A percentile compares a stretch with the other conserved stretches of the same genome.
phyloP scores from a whole-genome alignment of 129 eudicot genomes.

The Chrysanthemum lavandulifolium region DNA sequence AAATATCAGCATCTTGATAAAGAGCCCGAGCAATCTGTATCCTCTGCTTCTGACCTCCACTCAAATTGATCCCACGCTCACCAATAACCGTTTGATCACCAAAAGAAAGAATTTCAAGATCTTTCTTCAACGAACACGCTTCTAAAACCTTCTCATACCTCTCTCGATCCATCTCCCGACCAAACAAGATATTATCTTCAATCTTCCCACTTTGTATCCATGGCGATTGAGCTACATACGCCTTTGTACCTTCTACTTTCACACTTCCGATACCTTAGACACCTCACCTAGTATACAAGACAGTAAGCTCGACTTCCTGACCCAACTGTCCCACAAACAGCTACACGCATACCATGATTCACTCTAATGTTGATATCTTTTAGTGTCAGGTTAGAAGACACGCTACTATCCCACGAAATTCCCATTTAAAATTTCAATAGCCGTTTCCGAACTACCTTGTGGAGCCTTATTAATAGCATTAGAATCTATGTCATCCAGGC shows the following conservation, averaged over 20 bases:
- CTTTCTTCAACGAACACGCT: conserved; percentile 41
- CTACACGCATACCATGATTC: conserved; percentile 32
- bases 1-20: conserved; percentile 47
- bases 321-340: conserved; percentile 47
- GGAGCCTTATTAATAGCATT: conserved; percentile 53
- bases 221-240: conserved; percentile 49
- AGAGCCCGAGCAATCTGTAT: conserved; percentile 54
- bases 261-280: conserved; percentile 29
- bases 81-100: conserved; percentile 50
- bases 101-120: conserved; percentile 41
- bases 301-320: conserved; percentile 39
- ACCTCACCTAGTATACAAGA: conserved; percentile 41
- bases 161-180: conserved; percentile 31
- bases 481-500: conserved; percentile 53
- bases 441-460: conserved; percentile 35
- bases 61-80: conserved; percentile 44
- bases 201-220: conserved; percentile 54
- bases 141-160: conserved; percentile 37
- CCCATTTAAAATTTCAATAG: conserved; percentile 56
- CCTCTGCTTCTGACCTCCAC: conserved; percentile 51
- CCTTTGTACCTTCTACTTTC: conserved; percentile 37
- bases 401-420: conserved; percentile 31
- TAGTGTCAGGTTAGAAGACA: conserved; percentile 26
- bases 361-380: conserved; percentile 28
- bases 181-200: conserved; percentile 51